A percentile compares a stretch with the other conserved stretches of the same genome.
Evolutionary conservation across 495 filamentous ascomycete species (phyloP).

Genomic region (Hypoxylon perforatum): DNA sequence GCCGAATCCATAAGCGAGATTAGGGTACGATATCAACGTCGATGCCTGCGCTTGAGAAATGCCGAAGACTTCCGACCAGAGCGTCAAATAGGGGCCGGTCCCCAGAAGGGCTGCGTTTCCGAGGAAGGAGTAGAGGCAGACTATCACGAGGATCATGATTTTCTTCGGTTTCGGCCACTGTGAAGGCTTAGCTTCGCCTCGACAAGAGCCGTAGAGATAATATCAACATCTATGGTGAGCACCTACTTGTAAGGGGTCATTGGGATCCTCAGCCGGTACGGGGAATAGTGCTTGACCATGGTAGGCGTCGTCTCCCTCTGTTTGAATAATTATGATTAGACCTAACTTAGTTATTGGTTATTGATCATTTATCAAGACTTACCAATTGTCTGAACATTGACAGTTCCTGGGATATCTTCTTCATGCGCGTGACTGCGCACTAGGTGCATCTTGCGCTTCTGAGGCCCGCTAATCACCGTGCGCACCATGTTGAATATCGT

Average conservation of each 20-base stretch:
- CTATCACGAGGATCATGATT: constrained; percentile 63
- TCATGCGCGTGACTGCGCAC: constrained; percentile 66
- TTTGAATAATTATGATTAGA: neutral
- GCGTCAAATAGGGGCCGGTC: constrained; percentile 64
- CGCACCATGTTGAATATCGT: constrained; percentile 11
- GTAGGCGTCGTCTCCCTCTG: constrained; percentile 68
- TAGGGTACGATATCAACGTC: constrained; percentile 67
- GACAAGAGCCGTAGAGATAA: neutral
- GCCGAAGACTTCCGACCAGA: constrained; percentile 63
- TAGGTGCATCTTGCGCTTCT: constrained; percentile 20
- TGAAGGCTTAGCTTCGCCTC: constrained; percentile 6
- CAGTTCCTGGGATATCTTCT: constrained; percentile 67
- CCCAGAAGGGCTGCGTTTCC: constrained; percentile 66
- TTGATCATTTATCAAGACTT: constrained; percentile 2
- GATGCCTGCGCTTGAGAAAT: constrained; percentile 63
- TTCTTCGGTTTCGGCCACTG: constrained; percentile 68
- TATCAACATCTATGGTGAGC: neutral
- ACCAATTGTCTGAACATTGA: constrained; percentile 60
- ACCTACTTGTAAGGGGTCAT: constrained; percentile 65
- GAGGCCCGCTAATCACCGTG: neutral
- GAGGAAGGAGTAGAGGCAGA: constrained; percentile 66
- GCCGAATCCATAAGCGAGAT: constrained; percentile 68
- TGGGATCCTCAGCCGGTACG: constrained; percentile 68
- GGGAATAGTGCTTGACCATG: constrained; percentile 70
- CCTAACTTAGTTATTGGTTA: neutral